A percentile compares a stretch with the other conserved stretches of the same genome.
These are phyloP conservation scores for Pythium angustatum DNA, from an alignment of 352 stramenopile genomes.

Conservation along the genomic window DNA sequence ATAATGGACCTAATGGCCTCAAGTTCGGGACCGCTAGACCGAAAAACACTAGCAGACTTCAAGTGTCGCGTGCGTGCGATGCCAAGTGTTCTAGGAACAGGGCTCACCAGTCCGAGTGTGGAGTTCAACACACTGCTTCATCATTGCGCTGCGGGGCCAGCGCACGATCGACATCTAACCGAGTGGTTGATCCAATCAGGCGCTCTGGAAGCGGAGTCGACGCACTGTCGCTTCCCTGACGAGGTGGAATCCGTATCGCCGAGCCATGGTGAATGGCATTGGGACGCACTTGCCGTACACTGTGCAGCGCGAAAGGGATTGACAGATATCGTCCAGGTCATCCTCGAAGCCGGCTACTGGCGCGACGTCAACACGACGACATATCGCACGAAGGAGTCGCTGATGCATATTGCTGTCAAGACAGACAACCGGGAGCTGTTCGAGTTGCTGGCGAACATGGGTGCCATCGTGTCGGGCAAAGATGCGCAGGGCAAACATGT, in stretches of 20 bases:
- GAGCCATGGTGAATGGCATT: no score
- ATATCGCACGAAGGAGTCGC: conserved; percentile 15
- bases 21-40: no score
- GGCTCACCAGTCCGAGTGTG: background rate
- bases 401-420: conserved; percentile 20
- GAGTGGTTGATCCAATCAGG: conserved; percentile 43
- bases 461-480: background rate
- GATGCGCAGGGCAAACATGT: background rate
- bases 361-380: conserved; percentile 19
- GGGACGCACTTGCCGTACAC: conserved; percentile 21
- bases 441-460: background rate
- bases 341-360: conserved; percentile 12
- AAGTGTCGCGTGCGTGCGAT: no score
- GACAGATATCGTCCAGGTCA: conserved; percentile 2
- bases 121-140: conserved; percentile 21
- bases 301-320: conserved; percentile 1
- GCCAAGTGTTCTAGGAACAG: background rate
- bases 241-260: background rate
- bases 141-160: conserved; percentile 32
- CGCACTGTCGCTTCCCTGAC: background rate
- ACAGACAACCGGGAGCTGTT: conserved; percentile 7
- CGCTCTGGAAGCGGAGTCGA: conserved; percentile 10
- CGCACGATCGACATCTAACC: conserved; percentile 27
- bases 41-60: no score
- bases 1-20: no score